These are phyloP conservation scores for Zelonia costaricensis DNA, from an alignment of 208 protist genomes.

Conservation along the genomic window DNA sequence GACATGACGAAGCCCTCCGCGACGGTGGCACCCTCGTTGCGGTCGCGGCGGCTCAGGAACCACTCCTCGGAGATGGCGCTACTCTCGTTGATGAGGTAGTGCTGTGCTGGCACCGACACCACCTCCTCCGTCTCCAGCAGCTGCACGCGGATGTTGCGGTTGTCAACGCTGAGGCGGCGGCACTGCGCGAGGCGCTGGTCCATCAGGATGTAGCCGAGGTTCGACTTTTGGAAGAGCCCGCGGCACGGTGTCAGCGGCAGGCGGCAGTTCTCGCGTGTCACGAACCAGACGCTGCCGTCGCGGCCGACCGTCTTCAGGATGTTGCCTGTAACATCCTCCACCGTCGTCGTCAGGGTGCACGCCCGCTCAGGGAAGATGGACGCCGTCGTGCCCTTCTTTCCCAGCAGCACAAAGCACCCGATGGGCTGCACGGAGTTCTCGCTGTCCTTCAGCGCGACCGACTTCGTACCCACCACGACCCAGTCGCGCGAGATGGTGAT, in stretches of 20 bases:
- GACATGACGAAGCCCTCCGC: constrained; percentile 86
- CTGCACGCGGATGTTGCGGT: constrained; percentile 35
- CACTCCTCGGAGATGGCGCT: constrained; percentile 61
- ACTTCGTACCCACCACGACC: constrained; percentile 60
- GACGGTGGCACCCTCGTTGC: constrained; percentile 48
- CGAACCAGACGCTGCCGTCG: constrained; percentile 37
- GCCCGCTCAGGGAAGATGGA: constrained; percentile 68
- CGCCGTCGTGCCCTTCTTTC: constrained; percentile 51
- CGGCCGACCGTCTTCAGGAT: constrained; percentile 43
- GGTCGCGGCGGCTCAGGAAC: constrained; percentile 38
- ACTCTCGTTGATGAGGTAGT: constrained; percentile 55
- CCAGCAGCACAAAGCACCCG: constrained; percentile 81
- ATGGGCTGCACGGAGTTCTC: constrained; percentile 31
- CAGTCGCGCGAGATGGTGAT: constrained; percentile 77
- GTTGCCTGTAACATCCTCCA: constrained; percentile 57
- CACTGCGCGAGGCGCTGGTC: constrained; percentile 70
- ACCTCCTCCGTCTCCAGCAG: constrained; percentile 38
- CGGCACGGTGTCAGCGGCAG: constrained; percentile 57
- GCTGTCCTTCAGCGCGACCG: constrained; percentile 37
- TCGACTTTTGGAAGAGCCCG: constrained; percentile 9
- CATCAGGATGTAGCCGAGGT: constrained; percentile 69
- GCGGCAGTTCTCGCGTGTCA: constrained; percentile 77
- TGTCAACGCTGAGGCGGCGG: constrained; percentile 40
- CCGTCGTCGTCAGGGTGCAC: constrained; percentile 32
- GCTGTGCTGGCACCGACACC: constrained; percentile 32